A percentile compares a stretch with the other conserved stretches of the same genome.
Conservation (phyloP, 441 rosid genomes). For the Populus trichocarpa region DNA sequence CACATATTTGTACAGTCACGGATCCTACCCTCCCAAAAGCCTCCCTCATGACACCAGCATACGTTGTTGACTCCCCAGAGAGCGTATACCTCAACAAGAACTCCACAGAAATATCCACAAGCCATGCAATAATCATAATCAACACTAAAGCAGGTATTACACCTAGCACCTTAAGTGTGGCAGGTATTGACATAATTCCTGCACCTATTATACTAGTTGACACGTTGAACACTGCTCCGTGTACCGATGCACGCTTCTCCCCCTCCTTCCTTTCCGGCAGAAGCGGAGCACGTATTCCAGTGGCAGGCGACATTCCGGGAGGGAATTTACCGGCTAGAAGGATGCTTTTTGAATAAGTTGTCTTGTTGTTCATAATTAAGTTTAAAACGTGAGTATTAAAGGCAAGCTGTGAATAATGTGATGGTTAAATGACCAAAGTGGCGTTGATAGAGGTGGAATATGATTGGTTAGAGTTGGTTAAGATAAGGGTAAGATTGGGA, state of each 20-base stretch:
- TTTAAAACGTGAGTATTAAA: not conserved
- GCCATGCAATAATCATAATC: slow-evolving; percentile 57
- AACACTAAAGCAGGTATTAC: slow-evolving; percentile 59
- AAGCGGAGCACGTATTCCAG: slow-evolving; percentile 40
- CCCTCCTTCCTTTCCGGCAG: slow-evolving; percentile 33
- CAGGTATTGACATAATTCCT: slow-evolving; percentile 91
- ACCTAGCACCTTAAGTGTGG: slow-evolving; percentile 73
- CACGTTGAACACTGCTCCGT: slow-evolving; percentile 80
- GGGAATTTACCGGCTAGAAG: slow-evolving; percentile 18
- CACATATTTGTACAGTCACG: slow-evolving; percentile 42
- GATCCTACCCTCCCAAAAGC: slow-evolving; percentile 63
- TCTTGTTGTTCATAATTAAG: slow-evolving; percentile 16
- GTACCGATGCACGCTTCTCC: slow-evolving; percentile 35
- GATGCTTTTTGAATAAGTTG: not conserved
- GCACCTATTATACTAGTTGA: slow-evolving; percentile 82
- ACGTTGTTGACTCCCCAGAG: slow-evolving; percentile 53
- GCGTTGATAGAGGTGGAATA: not conserved
- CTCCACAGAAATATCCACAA: slow-evolving; percentile 60
- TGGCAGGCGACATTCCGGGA: slow-evolving; percentile 42
- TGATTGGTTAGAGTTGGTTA: not conserved
- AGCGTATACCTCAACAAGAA: slow-evolving; percentile 60
- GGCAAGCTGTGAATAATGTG: not conserved
- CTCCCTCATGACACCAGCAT: slow-evolving; percentile 74
- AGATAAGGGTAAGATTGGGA: slow-evolving; percentile 15
- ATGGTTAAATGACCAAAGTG: slow-evolving; percentile 21